These are phyloP conservation scores for Cercospora sp. DNA, from an alignment of 2,329 filamentous ascomycete species.

Conservation along the genomic window DNA sequence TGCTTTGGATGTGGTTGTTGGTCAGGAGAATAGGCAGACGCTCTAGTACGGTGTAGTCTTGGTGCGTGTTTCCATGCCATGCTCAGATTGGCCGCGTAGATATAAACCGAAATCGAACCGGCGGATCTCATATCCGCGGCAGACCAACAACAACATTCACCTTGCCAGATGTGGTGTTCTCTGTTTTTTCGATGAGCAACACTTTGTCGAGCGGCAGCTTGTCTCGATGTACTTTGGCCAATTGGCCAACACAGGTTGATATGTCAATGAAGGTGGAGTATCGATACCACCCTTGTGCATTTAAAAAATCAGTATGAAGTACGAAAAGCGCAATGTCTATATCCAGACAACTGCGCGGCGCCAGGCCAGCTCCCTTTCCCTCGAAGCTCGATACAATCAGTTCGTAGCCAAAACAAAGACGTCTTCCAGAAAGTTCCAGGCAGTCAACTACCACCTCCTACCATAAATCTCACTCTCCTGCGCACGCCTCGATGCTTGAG, in stretches of 20 bases:
- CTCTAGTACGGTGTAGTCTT: no score
- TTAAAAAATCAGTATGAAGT: neutral
- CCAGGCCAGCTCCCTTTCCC: neutral
- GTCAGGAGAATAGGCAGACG: no score
- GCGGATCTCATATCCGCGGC: neutral
- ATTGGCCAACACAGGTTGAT: no score
- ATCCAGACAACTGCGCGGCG: neutral
- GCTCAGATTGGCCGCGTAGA: neutral
- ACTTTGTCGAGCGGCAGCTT: no score
- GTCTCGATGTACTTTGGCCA: no score
- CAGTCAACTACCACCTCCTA: conserved; percentile 34
- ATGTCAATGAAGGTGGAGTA: no score
- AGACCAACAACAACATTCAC: neutral
- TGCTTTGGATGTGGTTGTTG: neutral
- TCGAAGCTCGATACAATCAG: neutral
- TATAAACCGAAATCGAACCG: neutral
- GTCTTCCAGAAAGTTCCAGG: neutral
- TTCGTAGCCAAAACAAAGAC: neutral
- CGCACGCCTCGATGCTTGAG: conserved; percentile 24
- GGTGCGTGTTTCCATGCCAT: neutral
- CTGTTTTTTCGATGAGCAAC: neutral
- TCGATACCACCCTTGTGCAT: neutral
- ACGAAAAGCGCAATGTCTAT: neutral
- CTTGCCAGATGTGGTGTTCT: neutral
- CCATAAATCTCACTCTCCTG: conserved; percentile 42